These are phyloP conservation scores for Xylariaceae sp. DNA, from an alignment of 2,329 filamentous ascomycete species.

Conservation along the genomic window DNA sequence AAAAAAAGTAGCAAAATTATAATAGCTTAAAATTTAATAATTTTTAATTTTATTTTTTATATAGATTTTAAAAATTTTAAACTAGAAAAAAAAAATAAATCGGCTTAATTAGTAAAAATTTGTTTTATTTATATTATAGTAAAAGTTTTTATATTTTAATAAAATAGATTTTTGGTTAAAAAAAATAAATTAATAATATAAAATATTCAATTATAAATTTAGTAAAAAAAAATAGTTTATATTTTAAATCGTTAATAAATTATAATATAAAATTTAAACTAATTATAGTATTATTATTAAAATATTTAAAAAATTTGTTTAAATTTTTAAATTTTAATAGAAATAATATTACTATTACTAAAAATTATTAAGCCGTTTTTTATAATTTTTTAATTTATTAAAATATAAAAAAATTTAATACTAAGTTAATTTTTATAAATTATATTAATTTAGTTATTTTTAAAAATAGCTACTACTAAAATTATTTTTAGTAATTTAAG, in stretches of 20 bases:
- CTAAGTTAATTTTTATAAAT: too few species aligned
- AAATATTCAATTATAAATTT: neutral
- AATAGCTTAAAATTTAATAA: too few species aligned
- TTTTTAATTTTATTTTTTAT: neutral
- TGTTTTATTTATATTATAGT: neutral
- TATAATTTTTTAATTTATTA: too few species aligned
- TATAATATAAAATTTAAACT: neutral
- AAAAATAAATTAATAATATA: neutral
- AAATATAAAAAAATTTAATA: too few species aligned
- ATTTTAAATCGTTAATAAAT: neutral
- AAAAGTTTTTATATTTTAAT: neutral
- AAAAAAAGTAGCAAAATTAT: too few species aligned
- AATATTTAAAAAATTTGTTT: neutral
- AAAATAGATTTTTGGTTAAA: neutral
- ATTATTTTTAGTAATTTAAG: too few species aligned
- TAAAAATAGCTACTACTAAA: too few species aligned
- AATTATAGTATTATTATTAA: neutral
- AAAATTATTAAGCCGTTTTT: too few species aligned
- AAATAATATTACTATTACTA: neutral
- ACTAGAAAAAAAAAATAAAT: too few species aligned
- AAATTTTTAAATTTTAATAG: neutral
- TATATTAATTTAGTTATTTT: too few species aligned
- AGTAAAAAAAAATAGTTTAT: neutral
- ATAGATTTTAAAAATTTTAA: neutral
- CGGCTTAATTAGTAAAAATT: neutral